phyloP scores from a whole-genome alignment of 768 basidiomycete genomes.

The Russula ochroleuca region DNA sequence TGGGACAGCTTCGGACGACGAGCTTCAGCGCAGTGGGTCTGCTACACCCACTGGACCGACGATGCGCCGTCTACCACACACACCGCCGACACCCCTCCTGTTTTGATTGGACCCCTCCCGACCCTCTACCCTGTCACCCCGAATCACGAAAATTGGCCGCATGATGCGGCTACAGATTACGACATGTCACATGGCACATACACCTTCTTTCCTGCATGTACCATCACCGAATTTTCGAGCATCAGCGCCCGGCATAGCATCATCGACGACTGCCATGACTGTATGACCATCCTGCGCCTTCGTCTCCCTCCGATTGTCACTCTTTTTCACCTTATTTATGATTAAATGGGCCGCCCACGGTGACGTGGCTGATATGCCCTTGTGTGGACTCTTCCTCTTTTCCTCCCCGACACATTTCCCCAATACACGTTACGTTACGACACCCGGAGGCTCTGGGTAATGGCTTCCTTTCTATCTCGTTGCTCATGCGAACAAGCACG shows the following conservation, averaged over 20 bases:
- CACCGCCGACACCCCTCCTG: constrained; percentile 17
- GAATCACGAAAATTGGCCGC: constrained; percentile 15
- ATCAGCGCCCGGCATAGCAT: constrained; percentile 7
- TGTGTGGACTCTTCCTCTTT: constrained; percentile 18
- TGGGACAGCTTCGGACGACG: constrained; percentile 18
- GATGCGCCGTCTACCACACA: neutral
- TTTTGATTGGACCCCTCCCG: neutral
- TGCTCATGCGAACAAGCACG: constrained; percentile 1
- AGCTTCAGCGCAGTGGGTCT: constrained; percentile 23
- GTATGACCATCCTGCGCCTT: constrained; percentile 18
- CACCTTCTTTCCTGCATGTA: constrained; percentile 10
- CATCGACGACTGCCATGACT: constrained; percentile 24
- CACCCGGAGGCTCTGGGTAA: constrained; percentile 5
- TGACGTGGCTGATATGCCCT: constrained; percentile 21
- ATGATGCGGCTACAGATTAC: constrained; percentile 9
- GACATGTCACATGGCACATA: neutral
- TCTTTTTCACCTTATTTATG: constrained; percentile 22
- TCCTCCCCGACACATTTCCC: neutral
- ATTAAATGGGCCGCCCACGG: constrained; percentile 15
- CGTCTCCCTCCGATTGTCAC: neutral
- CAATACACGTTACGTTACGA: constrained; percentile 7
- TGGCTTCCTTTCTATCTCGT: neutral
- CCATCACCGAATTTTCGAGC: constrained; percentile 3
- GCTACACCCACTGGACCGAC: constrained; percentile 21
- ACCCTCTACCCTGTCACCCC: neutral